Percentiles rank a stretch among this genome's conserved stretches.
phyloP scores from a whole-genome alignment of 2,329 filamentous ascomycete genomes.

The Drechslerella coelobrocha region DNA sequence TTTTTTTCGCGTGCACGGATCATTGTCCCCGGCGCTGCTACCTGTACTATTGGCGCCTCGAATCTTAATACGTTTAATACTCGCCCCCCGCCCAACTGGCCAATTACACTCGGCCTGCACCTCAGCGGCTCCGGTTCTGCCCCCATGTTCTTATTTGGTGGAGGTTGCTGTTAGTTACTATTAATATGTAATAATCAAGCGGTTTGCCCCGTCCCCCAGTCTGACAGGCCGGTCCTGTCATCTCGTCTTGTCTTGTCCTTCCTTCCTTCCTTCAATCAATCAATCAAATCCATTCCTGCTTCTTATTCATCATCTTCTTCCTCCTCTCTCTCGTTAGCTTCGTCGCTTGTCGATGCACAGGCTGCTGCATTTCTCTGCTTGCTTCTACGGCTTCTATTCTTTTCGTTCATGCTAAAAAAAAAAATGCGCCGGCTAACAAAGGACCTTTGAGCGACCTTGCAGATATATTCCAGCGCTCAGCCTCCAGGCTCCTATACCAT shows the following conservation, averaged over 20 bases:
- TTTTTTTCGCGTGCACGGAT: not conserved
- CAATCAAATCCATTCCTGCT: not conserved
- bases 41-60: not conserved
- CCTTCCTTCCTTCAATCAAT: not conserved
- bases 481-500: slow-evolving; percentile 3
- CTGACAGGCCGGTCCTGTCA: slow-evolving; percentile 9
- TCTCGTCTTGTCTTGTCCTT: not conserved
- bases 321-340: not conserved
- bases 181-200: slow-evolving; percentile 1
- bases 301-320: not conserved
- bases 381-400: not conserved
- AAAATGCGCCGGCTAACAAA: slow-evolving; percentile 1
- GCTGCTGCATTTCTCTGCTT: not conserved
- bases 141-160: too few species aligned
- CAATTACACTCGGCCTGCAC: too few species aligned
- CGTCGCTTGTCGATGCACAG: not conserved
- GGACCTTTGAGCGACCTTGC: not conserved
- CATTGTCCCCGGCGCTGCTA: not conserved
- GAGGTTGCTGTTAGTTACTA: slow-evolving; percentile 10
- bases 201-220: not conserved
- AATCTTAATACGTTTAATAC: not conserved
- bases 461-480: slow-evolving; percentile 3
- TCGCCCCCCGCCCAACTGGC: not conserved
- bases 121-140: not conserved
- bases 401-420: not conserved